Conservation (phyloP, 2,329 filamentous ascomycete species). For the Diaporthe ampelina region DNA sequence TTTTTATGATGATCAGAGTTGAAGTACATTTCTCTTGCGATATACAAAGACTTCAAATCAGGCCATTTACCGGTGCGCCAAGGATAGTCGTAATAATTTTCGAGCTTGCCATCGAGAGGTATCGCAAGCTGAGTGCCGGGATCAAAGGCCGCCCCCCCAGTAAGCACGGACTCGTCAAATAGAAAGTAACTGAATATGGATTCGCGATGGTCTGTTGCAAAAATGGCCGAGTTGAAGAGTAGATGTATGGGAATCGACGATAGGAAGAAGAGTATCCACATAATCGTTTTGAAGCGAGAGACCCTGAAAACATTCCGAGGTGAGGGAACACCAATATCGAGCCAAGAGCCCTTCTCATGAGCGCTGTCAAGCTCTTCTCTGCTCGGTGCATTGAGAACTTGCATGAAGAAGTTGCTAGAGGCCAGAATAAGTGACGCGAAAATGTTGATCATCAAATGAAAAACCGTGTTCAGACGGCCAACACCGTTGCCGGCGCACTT, state of each 20-base stretch:
- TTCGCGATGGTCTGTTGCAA: slow-evolving; percentile 35
- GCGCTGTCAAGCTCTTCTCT: slow-evolving; percentile 62
- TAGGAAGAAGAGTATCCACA: slow-evolving; percentile 45
- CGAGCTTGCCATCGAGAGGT: background rate
- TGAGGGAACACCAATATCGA: slow-evolving; percentile 61
- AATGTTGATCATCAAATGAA: slow-evolving; percentile 63
- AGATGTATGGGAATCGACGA: slow-evolving; percentile 49
- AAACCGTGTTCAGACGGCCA: slow-evolving; percentile 43
- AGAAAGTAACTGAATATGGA: slow-evolving; percentile 39
- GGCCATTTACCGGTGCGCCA: too few relatives aligned
- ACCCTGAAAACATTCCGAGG: slow-evolving; percentile 53
- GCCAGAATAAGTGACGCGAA: slow-evolving; percentile 60
- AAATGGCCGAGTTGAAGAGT: slow-evolving; percentile 45
- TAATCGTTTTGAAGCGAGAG: slow-evolving; percentile 40
- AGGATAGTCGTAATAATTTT: fast-evolving
- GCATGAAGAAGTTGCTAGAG: slow-evolving; percentile 66
- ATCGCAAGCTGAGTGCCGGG: slow-evolving; percentile 21
- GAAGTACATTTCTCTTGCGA: background rate
- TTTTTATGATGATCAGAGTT: fast-evolving
- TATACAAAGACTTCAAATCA: background rate
- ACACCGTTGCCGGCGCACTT: background rate
- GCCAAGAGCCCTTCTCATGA: slow-evolving; percentile 56
- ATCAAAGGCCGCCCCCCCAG: background rate
- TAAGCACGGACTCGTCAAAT: slow-evolving; percentile 39
- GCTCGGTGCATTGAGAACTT: slow-evolving; percentile 64